Conservation (phyloP, 176 grass and related monocot species). For the Carex myosuroides region DNA sequence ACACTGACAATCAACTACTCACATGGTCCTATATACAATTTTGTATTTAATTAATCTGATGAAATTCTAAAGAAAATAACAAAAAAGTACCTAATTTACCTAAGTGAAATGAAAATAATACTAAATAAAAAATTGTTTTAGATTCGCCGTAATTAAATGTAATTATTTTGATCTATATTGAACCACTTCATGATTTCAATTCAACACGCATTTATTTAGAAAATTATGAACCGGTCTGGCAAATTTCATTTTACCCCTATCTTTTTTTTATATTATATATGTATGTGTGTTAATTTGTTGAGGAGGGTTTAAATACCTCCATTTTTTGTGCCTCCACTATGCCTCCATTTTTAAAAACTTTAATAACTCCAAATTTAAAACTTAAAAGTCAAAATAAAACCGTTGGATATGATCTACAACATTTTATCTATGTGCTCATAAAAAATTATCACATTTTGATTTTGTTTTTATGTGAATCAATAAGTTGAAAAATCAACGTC, state of each 20-base stretch:
- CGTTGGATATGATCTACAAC: no score
- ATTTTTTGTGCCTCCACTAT: no score
- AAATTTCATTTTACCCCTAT: not conserved
- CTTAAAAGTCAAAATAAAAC: no score
- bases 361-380: no score
- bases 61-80: not conserved
- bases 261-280: not conserved
- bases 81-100: not conserved
- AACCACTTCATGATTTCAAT: not conserved
- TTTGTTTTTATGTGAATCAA: no score
- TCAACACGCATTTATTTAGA: not conserved
- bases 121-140: no score
- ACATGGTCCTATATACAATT: not conserved
- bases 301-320: no score
- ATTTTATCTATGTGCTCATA: no score
- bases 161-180: not conserved
- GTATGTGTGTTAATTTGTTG: not conserved
- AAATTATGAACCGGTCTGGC: not conserved
- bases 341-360: no score
- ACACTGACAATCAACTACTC: not conserved
- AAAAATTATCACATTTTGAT: no score
- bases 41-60: not conserved
- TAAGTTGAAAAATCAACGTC: no score
- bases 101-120: not conserved
- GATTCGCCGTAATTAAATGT: not conserved